Percentiles rank a stretch among this genome's conserved stretches.
Conservation (phyloP, 352 stramenopile species). For the Phytophthora ohioensis region DNA sequence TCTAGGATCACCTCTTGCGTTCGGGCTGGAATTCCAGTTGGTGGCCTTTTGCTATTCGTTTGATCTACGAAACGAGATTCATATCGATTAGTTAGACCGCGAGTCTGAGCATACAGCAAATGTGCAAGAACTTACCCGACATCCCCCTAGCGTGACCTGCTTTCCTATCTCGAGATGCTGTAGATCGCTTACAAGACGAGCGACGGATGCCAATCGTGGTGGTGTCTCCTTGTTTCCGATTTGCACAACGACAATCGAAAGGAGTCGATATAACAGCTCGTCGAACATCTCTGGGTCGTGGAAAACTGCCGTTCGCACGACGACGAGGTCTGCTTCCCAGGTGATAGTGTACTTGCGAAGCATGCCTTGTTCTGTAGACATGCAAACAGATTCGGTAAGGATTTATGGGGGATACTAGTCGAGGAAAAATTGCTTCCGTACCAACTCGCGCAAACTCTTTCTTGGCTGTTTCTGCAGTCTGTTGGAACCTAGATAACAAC, state of each 20-base stretch:
- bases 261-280: constrained; percentile 69
- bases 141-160: constrained; percentile 72
- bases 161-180: constrained; percentile 65
- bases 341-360: constrained; percentile 55
- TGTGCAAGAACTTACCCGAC: constrained; percentile 52
- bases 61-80: constrained; percentile 38
- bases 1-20: constrained; percentile 8
- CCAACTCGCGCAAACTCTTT: constrained; percentile 54
- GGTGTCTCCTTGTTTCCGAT: constrained; percentile 68
- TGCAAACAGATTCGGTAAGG: constrained; percentile 15
- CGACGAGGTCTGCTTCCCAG: constrained; percentile 31
- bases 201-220: constrained; percentile 66
- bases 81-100: background rate
- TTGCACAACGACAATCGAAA: constrained; percentile 60
- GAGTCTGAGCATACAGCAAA: background rate
- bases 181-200: constrained; percentile 55
- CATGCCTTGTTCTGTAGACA: constrained; percentile 56
- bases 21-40: constrained; percentile 53
- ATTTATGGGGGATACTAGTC: background rate
- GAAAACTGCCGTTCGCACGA: constrained; percentile 54
- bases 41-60: constrained; percentile 37
- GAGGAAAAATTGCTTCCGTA: constrained; percentile 20
- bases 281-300: constrained; percentile 68
- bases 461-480: constrained; percentile 57
- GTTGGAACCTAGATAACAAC: constrained; percentile 58